Conservation (phyloP, 2,329 filamentous ascomycete species). For the Claviceps sorghi region DNA sequence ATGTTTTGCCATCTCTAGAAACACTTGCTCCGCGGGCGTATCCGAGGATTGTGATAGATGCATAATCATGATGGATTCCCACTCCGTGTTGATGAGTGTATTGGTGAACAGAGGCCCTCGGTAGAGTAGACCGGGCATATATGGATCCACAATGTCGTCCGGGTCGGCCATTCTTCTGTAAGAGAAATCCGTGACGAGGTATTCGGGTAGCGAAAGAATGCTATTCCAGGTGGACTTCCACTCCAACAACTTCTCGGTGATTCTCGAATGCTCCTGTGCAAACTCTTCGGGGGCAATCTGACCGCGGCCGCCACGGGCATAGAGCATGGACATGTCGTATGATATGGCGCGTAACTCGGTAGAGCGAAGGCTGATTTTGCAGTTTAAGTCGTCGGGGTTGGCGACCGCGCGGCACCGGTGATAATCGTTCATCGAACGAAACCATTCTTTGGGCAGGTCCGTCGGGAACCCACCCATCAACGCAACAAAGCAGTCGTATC, state of each 20-base stretch:
- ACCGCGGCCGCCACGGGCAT: conserved; percentile 51
- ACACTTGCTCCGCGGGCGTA: conserved; percentile 34
- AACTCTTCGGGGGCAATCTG: conserved; percentile 54
- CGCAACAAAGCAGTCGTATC: conserved; percentile 74
- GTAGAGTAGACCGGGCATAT: conserved; percentile 54
- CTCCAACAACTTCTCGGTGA: conserved; percentile 31
- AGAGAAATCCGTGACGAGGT: conserved; percentile 50
- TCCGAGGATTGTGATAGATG: conserved; percentile 59
- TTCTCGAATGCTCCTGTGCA: conserved; percentile 39
- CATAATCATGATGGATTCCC: conserved; percentile 67
- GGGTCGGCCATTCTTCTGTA: conserved; percentile 35
- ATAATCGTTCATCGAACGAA: conserved; percentile 47
- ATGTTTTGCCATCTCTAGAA: conserved; percentile 41
- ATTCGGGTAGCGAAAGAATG: conserved; percentile 43
- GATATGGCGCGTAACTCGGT: conserved; percentile 57
- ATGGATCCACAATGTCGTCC: conserved; percentile 61
- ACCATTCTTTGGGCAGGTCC: conserved; percentile 66
- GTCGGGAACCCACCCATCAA: conserved; percentile 69
- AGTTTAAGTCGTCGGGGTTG: conserved; percentile 47
- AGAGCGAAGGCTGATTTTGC: conserved; percentile 53
- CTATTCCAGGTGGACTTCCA: conserved; percentile 46
- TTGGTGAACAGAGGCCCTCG: conserved; percentile 55
- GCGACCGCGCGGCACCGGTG: conserved; percentile 43
- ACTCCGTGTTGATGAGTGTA: conserved; percentile 63
- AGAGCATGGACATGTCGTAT: conserved; percentile 66